Base-by-base conservation (phyloP, 495 filamentous ascomycete species). In the Penicillium canescens region DNA sequence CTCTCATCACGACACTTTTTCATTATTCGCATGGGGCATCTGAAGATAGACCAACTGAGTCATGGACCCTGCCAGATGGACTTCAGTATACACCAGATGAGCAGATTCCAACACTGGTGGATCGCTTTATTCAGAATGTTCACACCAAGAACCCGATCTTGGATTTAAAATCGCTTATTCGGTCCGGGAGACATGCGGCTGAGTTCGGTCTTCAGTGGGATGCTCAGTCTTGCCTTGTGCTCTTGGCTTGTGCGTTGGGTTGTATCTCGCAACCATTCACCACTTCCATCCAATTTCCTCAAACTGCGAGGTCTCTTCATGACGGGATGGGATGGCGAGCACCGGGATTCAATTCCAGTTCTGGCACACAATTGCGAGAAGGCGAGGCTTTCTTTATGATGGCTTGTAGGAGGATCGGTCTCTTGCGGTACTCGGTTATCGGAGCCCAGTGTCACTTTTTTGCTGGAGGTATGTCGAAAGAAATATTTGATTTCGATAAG, bases 111-210 rank as follows among this genome's bases (percentile, higher is more conserved):
- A 11, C 31, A 7, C 11, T 45, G 18, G 40, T 69, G 13, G 60
- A 69, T 24, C 50, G 58, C 7, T 70, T 70, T 28, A 57, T 71
- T 21, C 41, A 57, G 16, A 65, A 68, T 43, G 64, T 71, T 14
- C 68, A 71, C 35, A 67, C 61, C 16, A 71, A 71, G 43, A 71
- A 71, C 28, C 68, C 68, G 6, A 66, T 71, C n/a, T 21, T 71
- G 7, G 61, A 71, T 31, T 50, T 60, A 12, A 56, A 43, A 13
- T 41, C 50, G 5, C 52, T 70, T 23, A 37, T 48, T 8, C 41
- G 41, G 10, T 43, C 41, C 6, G 41, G 41, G 4, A 61, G 63
- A 4, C 21, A 47, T 8, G 58, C 49, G 26, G 67, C 54, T 12
- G 49, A 55, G 18, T 34, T 50, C 16, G 60, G 67, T 7, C 63